Evolutionary conservation across 108 stramenopile species (phyloP), one percentile per base, ranked within the genome.

Genomic region (Skeletonema marinoi): DNA sequence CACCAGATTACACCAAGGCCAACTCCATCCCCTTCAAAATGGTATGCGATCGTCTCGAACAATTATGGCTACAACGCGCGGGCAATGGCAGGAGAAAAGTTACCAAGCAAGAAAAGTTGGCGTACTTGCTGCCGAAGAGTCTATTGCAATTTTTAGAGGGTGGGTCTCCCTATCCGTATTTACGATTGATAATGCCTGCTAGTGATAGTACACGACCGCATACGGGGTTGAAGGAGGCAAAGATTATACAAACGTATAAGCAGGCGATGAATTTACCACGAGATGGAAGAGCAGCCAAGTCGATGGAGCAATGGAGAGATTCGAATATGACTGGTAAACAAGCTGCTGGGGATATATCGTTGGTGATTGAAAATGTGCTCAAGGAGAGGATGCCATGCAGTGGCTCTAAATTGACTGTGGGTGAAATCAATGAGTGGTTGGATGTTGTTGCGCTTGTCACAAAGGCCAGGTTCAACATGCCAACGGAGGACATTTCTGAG

Each of bases 101-200:
- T 44, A 61, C 84, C 19, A 81, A 69, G 12, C 56, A 76, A 41
- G 66, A 89, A 69, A 80, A 44, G 64, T 59, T 89, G 32, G 73
- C 77, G 30, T 78, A 78, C 65, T 41, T 92, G 5, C 51, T 92
- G 8, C 89, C 88, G 3, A 64, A 70, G 17, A 60, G 44, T 10
- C 62, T 91, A 31, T 19, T 84, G 19, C 10, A 65, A 68, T 73
- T 81, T 60, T 46, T 85, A 32, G 60, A 78, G 19, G 77, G 73
- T 32, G 74, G 71, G 8, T 70, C 67, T n/a, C 70, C 74, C 41
- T 95, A 73, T 81, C 94, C 94, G 14, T 65, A 90, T 13, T 66
- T 95, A 25, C 85, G 94, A 33, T 65, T 95, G 59, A 76, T 93
- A 3, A 65, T 90, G 8, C 92, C 95, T 8, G 91, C 91, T 54